phyloP scores from a whole-genome alignment of 2,329 filamentous ascomycete species.

The Rugonectria rugulosa region DNA sequence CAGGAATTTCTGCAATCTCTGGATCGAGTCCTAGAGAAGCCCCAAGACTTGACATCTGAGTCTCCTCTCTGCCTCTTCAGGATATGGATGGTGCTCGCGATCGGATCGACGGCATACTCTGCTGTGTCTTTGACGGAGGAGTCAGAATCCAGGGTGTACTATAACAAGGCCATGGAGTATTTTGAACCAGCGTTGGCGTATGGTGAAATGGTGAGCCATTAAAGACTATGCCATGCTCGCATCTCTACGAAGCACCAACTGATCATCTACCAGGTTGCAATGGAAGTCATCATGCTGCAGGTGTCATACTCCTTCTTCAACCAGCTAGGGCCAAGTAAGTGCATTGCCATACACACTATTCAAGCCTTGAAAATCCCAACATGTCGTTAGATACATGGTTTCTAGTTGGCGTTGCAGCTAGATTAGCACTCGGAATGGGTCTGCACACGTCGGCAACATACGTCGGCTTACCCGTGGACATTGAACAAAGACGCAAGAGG shows the following conservation, averaged over 20 bases:
- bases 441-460: slow-evolving; percentile 49
- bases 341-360: not conserved
- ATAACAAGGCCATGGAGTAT: slow-evolving; percentile 53
- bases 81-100: slow-evolving; percentile 59
- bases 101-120: slow-evolving; percentile 53
- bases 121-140: slow-evolving; percentile 53
- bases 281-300: slow-evolving; percentile 54
- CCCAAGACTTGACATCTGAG: slow-evolving; percentile 38
- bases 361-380: not conserved
- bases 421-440: slow-evolving; percentile 53
- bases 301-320: slow-evolving; percentile 59
- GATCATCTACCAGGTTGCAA: slow-evolving; percentile 41
- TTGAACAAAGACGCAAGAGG: slow-evolving; percentile 48
- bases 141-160: slow-evolving; percentile 50
- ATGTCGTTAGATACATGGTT: slow-evolving; percentile 52
- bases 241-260: no score
- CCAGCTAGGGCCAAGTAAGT: slow-evolving; percentile 53
- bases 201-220: slow-evolving; percentile 47
- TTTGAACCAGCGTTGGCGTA: slow-evolving; percentile 48
- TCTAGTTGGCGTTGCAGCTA: slow-evolving; percentile 52
- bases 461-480: slow-evolving; percentile 41
- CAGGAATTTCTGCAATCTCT: slow-evolving; percentile 45
- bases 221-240: not conserved
- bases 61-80: slow-evolving; percentile 48
- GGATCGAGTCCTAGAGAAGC: slow-evolving; percentile 40